Evolutionary conservation across 2,329 filamentous ascomycete species (phyloP).

Genomic region (Fusarium coicis): DNA sequence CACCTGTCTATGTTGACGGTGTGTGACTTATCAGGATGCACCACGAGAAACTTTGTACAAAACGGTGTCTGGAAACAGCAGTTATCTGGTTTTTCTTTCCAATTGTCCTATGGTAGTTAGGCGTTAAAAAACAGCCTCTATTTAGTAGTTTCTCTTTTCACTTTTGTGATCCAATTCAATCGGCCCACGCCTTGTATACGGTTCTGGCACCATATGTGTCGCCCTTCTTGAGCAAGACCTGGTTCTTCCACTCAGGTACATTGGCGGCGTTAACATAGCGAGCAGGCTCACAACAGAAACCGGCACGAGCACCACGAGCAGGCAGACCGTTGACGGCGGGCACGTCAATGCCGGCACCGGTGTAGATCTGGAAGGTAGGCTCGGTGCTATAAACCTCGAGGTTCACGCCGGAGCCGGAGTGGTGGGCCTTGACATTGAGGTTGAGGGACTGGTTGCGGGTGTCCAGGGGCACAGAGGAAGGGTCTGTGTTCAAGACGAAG

Average conservation of each 20-base stretch:
- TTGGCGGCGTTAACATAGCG: constrained; percentile 92
- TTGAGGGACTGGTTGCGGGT: constrained; percentile 71
- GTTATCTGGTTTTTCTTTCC: constrained; percentile 5
- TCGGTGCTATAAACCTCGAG: constrained; percentile 92
- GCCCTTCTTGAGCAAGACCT: constrained; percentile 85
- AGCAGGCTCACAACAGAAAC: constrained; percentile 92
- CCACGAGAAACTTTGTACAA: constrained; percentile 34
- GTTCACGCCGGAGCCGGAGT: constrained; percentile 79
- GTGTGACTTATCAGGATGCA: constrained; percentile 13
- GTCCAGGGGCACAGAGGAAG: constrained; percentile 70
- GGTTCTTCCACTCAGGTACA: constrained; percentile 79
- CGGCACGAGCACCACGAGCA: constrained; percentile 74
- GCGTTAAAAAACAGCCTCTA: constrained; percentile 19
- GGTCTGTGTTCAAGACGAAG: constrained; percentile 79
- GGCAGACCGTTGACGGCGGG: constrained; percentile 71
- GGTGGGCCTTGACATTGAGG: constrained; percentile 76
- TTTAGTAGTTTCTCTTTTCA: constrained; percentile 15
- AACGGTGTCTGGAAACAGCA: constrained; percentile 3
- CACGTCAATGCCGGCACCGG: constrained; percentile 85
- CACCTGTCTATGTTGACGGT: neutral
- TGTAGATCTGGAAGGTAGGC: constrained; percentile 97
- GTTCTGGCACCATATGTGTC: constrained; percentile 83
- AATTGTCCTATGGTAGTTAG: constrained; percentile 20
- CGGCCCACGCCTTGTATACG: constrained; percentile 88
- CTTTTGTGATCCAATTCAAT: constrained; percentile 50